Percentiles rank a stretch among this genome's conserved stretches.
Evolutionary conservation across 2,329 filamentous ascomycete species (phyloP).

Genomic region (Penicillium sp.): DNA sequence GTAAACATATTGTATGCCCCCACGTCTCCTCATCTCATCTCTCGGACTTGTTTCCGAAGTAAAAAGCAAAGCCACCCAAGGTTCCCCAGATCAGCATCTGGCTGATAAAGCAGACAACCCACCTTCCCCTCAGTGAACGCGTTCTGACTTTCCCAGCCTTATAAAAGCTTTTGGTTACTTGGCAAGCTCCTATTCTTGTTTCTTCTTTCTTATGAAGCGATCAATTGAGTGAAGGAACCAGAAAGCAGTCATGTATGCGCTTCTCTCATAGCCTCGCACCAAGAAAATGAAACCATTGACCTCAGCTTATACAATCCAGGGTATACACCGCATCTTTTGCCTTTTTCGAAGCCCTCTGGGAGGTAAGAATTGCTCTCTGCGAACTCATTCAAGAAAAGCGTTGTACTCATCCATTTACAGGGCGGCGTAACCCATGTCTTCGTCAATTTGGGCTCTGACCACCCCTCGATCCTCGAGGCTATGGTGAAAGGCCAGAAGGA

Average conservation of each 20-base stretch:
- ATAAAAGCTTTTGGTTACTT: background rate
- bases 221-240: background rate
- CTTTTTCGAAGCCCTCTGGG: conserved; percentile 75
- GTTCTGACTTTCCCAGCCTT: background rate
- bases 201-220: background rate
- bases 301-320: background rate
- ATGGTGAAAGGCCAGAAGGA: conserved; percentile 77
- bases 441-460: conserved; percentile 59
- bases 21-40: conserved; percentile 14
- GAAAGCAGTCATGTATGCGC: conserved; percentile 7
- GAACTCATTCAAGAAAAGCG: background rate
- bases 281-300: background rate
- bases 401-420: conserved; percentile 26
- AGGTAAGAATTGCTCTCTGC: conserved; percentile 55
- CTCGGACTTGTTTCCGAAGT: conserved; percentile 23
- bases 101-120: conserved; percentile 8
- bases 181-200: background rate
- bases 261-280: background rate
- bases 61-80: background rate
- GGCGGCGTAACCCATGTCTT: conserved; percentile 57
- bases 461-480: conserved; percentile 78
- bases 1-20: too few species aligned
- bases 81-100: conserved; percentile 1
- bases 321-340: conserved; percentile 10
- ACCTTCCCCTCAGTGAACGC: background rate